Percentiles rank a stretch among this genome's conserved stretches.
These are phyloP conservation scores for Candida sanyaensis DNA, from an alignment of 1,139 yeast species.

Conservation along the genomic window DNA sequence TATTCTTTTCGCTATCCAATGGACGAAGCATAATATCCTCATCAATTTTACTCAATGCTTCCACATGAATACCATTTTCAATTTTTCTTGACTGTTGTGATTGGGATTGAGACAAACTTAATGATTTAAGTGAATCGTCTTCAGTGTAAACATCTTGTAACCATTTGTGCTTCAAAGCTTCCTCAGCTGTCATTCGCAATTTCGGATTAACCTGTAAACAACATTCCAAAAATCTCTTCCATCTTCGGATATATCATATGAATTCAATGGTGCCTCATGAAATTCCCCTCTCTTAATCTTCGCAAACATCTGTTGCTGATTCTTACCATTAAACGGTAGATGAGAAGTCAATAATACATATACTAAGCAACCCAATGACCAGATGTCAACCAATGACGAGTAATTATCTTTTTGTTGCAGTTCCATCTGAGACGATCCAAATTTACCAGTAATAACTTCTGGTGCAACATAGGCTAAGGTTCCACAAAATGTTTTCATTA, in stretches of 20 bases:
- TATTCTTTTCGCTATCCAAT: constrained; percentile 30
- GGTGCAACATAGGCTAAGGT: constrained; percentile 93
- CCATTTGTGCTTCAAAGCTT: constrained; percentile 77
- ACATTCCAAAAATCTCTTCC: constrained; percentile 71
- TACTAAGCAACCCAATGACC: constrained; percentile 87
- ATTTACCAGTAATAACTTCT: constrained; percentile 80
- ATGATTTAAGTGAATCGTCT: constrained; percentile 34
- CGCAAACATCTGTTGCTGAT: constrained; percentile 81
- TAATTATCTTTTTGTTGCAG: constrained; percentile 42
- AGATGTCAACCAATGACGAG: constrained; percentile 88
- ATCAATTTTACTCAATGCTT: constrained; percentile 44
- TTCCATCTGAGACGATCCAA: constrained; percentile 34
- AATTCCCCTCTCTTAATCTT: constrained; percentile 78
- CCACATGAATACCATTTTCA: constrained; percentile 48
- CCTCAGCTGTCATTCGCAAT: constrained; percentile 66
- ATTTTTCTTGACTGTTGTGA: constrained; percentile 61
- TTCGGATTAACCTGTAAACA: constrained; percentile 77
- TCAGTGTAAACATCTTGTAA: constrained; percentile 35
- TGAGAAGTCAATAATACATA: constrained; percentile 91
- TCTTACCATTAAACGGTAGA: constrained; percentile 89
- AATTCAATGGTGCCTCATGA: constrained; percentile 75
- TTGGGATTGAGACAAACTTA: constrained; percentile 70
- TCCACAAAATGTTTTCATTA: constrained; percentile 88
- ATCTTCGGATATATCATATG: constrained; percentile 60
- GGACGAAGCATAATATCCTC: constrained; percentile 49